phyloP scores from a whole-genome alignment of 2,329 filamentous ascomycete species.

The Cordyceps sp. region DNA sequence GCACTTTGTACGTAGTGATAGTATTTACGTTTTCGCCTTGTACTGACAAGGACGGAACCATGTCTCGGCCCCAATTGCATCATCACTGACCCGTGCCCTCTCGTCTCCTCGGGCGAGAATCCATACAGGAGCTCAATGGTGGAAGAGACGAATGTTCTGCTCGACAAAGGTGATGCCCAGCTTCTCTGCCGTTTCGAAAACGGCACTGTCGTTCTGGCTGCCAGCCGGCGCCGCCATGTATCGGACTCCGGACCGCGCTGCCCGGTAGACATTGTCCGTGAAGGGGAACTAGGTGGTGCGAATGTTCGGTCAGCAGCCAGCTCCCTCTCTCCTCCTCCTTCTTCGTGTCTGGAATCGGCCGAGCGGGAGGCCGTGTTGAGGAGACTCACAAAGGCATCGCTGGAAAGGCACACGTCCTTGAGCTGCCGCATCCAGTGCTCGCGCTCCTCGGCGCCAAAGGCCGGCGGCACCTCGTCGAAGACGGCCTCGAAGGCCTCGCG shows the following conservation, averaged over 20 bases:
- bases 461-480: constrained; percentile 74
- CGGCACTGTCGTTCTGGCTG: constrained; percentile 68
- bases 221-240: constrained; percentile 90
- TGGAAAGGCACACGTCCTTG: constrained; percentile 68
- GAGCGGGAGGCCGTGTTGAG: too few relatives aligned
- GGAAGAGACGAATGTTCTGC: constrained; percentile 87
- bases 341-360: too few relatives aligned
- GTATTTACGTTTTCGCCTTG: too few relatives aligned
- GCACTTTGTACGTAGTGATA: too few relatives aligned
- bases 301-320: background rate
- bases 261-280: constrained; percentile 92
- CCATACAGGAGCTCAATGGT: too few relatives aligned
- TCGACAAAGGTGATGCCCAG: constrained; percentile 88
- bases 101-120: too few relatives aligned
- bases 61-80: too few relatives aligned
- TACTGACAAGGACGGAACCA: too few relatives aligned
- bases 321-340: background rate
- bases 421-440: constrained; percentile 75
- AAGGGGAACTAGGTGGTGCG: constrained; percentile 63
- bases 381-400: constrained; percentile 66
- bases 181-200: constrained; percentile 82
- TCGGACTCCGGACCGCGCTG: constrained; percentile 75
- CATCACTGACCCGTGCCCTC: too few relatives aligned
- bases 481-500: constrained; percentile 72
- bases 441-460: constrained; percentile 74